Evolutionary conservation across 179 eudicot species (phyloP).

Genomic region (Beta macrorhiza): DNA sequence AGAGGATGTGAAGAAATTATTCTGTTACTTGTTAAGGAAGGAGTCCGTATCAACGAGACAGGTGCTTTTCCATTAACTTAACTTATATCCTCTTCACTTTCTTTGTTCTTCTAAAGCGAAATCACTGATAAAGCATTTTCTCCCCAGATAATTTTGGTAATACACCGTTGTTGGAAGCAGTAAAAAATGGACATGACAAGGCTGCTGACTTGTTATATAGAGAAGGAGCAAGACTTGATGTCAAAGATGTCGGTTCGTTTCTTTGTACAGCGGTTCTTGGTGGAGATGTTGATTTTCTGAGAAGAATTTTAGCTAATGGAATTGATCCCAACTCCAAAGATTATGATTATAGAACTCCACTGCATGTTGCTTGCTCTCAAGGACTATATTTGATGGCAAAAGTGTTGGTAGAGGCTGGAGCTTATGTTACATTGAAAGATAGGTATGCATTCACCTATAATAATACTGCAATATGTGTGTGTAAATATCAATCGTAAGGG

Average conservation of each 20-base stretch:
- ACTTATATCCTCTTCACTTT: not conserved
- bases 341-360: conserved; percentile 75
- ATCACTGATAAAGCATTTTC: conserved; percentile 7
- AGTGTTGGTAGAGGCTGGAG: conserved; percentile 60
- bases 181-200: conserved; percentile 60
- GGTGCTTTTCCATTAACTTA: conserved; percentile 32
- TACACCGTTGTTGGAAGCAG: conserved; percentile 69
- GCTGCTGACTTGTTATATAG: conserved; percentile 52
- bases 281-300: conserved; percentile 48
- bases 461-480: too few species aligned
- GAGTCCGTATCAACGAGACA: conserved; percentile 42
- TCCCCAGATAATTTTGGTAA: conserved; percentile 59
- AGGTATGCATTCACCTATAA: conserved; percentile 36
- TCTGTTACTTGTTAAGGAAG: conserved; percentile 51
- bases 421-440: conserved; percentile 59
- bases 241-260: conserved; percentile 56
- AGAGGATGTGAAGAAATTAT: conserved; percentile 59
- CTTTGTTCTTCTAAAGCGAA: not conserved
- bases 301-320: conserved; percentile 54
- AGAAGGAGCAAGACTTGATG: conserved; percentile 48
- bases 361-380: conserved; percentile 71
- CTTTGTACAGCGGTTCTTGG: conserved; percentile 60
- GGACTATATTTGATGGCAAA: conserved; percentile 53
- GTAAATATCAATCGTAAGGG: too few species aligned
- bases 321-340: conserved; percentile 61